Evolutionary conservation across 805 yeast genomes (phyloP).

Genomic region (Lipomyces chichibuensis): DNA sequence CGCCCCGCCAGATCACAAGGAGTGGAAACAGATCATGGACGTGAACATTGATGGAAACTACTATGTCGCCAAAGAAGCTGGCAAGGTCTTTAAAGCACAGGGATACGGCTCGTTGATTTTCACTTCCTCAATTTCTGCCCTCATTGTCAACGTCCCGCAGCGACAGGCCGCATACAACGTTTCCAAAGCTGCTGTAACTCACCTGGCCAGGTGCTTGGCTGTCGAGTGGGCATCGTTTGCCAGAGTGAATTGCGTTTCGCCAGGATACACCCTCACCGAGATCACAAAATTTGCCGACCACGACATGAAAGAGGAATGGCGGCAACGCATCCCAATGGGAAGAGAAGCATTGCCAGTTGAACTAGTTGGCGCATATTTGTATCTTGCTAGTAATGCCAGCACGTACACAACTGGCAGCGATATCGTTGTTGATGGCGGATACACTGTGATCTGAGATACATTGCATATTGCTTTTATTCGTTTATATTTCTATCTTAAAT

Average conservation of each 20-base stretch:
- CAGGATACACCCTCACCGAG: conserved; percentile 58
- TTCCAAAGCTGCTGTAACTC: conserved; percentile 60
- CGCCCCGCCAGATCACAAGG: conserved; percentile 24
- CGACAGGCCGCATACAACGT: conserved; percentile 58
- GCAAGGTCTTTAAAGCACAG: conserved; percentile 42
- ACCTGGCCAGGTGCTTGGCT: conserved; percentile 55
- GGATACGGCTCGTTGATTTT: conserved; percentile 44
- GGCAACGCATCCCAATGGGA: conserved; percentile 53
- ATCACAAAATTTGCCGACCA: conserved; percentile 54
- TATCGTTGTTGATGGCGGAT: conserved; percentile 55
- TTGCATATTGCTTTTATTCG: not conserved
- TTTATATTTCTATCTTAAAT: conserved; percentile 37
- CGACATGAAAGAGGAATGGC: conserved; percentile 56
- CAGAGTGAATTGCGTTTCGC: conserved; percentile 55
- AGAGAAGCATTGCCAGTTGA: conserved; percentile 60
- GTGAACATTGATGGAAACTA: conserved; percentile 27
- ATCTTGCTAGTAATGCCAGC: conserved; percentile 54
- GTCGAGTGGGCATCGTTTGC: conserved; percentile 59
- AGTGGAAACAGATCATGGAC: conserved; percentile 25
- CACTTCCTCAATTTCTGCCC: conserved; percentile 57
- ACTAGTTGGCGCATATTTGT: conserved; percentile 55
- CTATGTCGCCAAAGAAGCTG: conserved; percentile 68
- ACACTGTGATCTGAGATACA: conserved; percentile 21
- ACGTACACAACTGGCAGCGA: conserved; percentile 58
- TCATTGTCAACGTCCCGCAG: conserved; percentile 58